Base-by-base conservation (phyloP, 805 yeast genomes). In the Ogataea angusta region DNA sequence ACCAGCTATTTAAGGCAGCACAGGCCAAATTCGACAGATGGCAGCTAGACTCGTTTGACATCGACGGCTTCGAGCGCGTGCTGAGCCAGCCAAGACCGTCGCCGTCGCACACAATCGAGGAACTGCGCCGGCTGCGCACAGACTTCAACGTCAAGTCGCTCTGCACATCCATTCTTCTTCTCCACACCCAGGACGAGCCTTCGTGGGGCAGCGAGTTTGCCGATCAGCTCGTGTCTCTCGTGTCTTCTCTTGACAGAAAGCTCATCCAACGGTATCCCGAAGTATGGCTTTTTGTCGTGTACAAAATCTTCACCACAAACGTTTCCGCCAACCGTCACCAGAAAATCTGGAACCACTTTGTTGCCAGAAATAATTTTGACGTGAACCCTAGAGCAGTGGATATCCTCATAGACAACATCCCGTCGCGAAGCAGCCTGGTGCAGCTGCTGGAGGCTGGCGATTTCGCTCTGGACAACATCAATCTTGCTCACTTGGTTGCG, bases 1-100 rank as follows among this genome's bases (percentile, higher is more conserved):
- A 43, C 29, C 45, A 40, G 13, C 38, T 57, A 30, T 56, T 53
- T 29, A 52, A 56, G 36, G 50, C 53, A 16, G 65, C 65, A 3
- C 57, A 60, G 34, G 49, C 43, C 18, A 52, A 54, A 35, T 61
- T 62, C 37, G 62, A 61, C 36, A 52, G 49, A 33, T 61, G 66
- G 66, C 57, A 59, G 38, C 38, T 61, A 8, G 56, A 58, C 27
- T 52, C 54, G 21, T 60, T 61, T 34, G 56, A 61, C 36, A 53
- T 62, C n/a, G 60, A 53, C 15, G 60, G 59, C 3, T 61, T 61
- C 39, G 59, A 57, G 16, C 38, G 50, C n/a, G 52, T 56, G 6
- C 18, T 52, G n/a, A 28, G 29, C 2, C 36, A 38, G 14, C 16
- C n/a, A 21, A 18, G 14, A 5, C 10, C 44, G 13, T 10, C 44